Conservation (phyloP, 1,139 yeast species). For the Geotrichum citri-aurantii region DNA sequence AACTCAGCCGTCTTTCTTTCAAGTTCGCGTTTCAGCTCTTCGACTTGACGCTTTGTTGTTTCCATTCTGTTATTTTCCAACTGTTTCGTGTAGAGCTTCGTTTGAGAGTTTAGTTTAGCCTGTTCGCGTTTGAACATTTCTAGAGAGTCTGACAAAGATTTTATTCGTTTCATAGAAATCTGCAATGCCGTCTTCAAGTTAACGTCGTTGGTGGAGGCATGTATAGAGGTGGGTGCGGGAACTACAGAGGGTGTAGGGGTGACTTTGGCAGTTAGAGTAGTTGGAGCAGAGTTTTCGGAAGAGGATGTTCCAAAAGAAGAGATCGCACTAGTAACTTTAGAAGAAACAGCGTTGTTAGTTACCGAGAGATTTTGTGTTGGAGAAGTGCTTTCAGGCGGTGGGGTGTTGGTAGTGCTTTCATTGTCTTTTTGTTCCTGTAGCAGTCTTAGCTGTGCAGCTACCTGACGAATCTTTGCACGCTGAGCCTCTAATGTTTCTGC, state of each 20-base stretch:
- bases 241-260: not conserved
- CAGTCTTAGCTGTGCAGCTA: conserved; percentile 4
- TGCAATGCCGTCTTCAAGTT: not conserved
- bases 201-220: not conserved
- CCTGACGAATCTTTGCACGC: conserved; percentile 10
- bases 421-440: conserved; percentile 4
- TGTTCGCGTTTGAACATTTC: not conserved
- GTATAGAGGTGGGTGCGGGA: not conserved
- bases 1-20: conserved; percentile 21
- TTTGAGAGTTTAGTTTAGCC: conserved; percentile 10
- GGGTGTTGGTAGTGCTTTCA: not conserved
- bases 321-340: not conserved
- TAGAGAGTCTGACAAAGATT: not conserved
- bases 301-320: not conserved
- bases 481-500: conserved; percentile 7
- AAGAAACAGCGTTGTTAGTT: not conserved
- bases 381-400: not conserved
- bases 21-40: conserved; percentile 14
- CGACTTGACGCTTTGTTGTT: conserved; percentile 11
- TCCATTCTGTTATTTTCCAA: conserved; percentile 11
- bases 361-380: not conserved
- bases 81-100: not conserved
- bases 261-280: not conserved
- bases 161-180: conserved; percentile 12
- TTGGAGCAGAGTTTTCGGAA: not conserved